These are phyloP conservation scores for Chalaropsis thielavioides DNA, from an alignment of 2,329 filamentous ascomycete species.

Conservation along the genomic window DNA sequence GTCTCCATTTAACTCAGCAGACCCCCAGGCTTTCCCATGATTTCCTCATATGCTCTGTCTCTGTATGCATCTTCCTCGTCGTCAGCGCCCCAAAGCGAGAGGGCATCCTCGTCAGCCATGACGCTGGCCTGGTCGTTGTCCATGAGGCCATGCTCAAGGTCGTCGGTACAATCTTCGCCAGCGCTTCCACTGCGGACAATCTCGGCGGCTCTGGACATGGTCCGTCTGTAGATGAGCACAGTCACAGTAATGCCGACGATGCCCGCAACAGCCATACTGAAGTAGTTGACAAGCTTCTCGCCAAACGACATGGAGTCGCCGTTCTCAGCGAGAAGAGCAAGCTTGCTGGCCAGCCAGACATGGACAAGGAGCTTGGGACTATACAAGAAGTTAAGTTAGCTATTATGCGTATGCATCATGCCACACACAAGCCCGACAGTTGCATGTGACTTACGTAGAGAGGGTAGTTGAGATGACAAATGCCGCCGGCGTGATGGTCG, in stretches of 20 bases:
- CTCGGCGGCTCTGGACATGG: slow-evolving; percentile 47
- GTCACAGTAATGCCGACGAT: slow-evolving; percentile 61
- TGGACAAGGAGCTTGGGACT: slow-evolving; percentile 81
- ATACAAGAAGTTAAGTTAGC: slow-evolving; percentile 13
- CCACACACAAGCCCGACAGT: slow-evolving; percentile 10
- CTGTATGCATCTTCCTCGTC: slow-evolving; percentile 20
- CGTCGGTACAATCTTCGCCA: slow-evolving; percentile 23
- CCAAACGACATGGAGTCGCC: slow-evolving; percentile 67
- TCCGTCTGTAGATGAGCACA: slow-evolving; percentile 67
- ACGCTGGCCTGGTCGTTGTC: slow-evolving; percentile 39
- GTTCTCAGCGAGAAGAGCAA: slow-evolving; percentile 70
- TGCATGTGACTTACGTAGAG: slow-evolving; percentile 37
- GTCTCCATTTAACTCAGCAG: slow-evolving; percentile 4
- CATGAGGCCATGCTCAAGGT: slow-evolving; percentile 30
- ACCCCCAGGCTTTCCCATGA: slow-evolving; percentile 17
- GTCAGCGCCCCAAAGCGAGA: slow-evolving; percentile 40
- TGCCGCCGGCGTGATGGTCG: slow-evolving; percentile 60
- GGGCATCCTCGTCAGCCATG: slow-evolving; percentile 46
- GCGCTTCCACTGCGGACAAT: slow-evolving; percentile 32
- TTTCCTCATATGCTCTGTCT: slow-evolving; percentile 15
- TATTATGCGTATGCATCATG: not conserved
- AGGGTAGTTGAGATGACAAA: slow-evolving; percentile 75
- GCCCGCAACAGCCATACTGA: slow-evolving; percentile 59
- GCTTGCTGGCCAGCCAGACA: slow-evolving; percentile 75
- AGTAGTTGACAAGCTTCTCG: slow-evolving; percentile 71